Conservation (phyloP, 1,284 basidiomycete genomes). For the Vanrija pseudolonga region DNA sequence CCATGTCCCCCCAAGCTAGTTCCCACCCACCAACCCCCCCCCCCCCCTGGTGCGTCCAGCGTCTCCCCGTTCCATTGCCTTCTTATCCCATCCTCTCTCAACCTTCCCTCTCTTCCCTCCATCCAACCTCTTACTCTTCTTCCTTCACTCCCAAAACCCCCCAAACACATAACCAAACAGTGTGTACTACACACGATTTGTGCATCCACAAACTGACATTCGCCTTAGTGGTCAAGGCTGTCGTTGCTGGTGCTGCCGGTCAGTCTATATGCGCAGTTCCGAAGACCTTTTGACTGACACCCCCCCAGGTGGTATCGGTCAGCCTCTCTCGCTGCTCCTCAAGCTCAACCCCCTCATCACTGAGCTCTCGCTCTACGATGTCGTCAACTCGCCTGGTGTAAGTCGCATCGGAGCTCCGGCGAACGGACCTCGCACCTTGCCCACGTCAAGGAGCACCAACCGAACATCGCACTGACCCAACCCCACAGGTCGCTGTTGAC, state of each 20-base stretch:
- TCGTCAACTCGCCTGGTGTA: slow-evolving; percentile 48
- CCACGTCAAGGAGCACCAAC: neutral
- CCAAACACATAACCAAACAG: slow-evolving; percentile 3
- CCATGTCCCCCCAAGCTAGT: neutral
- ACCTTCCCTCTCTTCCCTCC: neutral
- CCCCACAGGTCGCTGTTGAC: slow-evolving; percentile 68
- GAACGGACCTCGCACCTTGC: no score
- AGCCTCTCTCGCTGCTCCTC: slow-evolving; percentile 84
- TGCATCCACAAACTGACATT: slow-evolving; percentile 3
- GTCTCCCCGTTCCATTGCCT: neutral
- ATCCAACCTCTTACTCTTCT: neutral
- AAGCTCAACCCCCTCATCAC: slow-evolving; percentile 82
- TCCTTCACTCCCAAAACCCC: neutral
- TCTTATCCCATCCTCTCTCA: neutral
- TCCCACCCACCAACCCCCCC: neutral
- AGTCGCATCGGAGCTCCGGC: slow-evolving; percentile 17
- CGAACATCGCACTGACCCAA: neutral
- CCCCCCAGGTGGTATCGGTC: slow-evolving; percentile 63
- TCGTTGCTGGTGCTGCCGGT: slow-evolving; percentile 90
- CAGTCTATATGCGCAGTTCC: slow-evolving; percentile 17
- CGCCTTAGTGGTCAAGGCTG: slow-evolving; percentile 75
- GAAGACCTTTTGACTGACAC: neutral
- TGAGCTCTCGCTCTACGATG: slow-evolving; percentile 87
- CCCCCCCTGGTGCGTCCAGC: no score
- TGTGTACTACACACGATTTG: neutral